Base-by-base conservation (phyloP, 495 filamentous ascomycete genomes). In the Talaromyces thailandensis region DNA sequence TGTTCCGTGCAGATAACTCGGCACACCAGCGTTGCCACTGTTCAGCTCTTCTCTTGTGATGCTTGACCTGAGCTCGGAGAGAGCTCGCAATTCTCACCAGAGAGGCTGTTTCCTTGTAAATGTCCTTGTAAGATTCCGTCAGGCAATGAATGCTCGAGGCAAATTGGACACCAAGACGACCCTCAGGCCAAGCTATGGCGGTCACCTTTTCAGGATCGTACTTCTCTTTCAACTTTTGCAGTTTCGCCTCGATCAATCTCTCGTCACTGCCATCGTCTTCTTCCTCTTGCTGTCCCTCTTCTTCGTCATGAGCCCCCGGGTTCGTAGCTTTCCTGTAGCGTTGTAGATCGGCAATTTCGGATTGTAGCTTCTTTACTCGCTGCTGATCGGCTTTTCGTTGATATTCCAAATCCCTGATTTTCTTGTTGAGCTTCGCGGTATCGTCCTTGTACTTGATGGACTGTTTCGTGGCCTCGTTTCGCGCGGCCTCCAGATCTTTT, bases 31-130 rank as follows among this genome's bases (percentile, higher is more conserved):
- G 72, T 31, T 74, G 71, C 68, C 72, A 74, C 61, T 70, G 62
- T n/a, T 28, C 55, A 12, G 73, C 66, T 64, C 75, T 79, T 65
- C 64, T 72, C 60, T 75, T 82, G 26, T 76, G 72, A 18, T 71
- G 69, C 32, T 73, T 69, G 1, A 75, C 61, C 25, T 68, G 67
- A 3, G 57, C 29, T 63, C 67, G 76, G 37, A 80, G 70, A 24
- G 64, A 63, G 16, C 50, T 64, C 58, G 64, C 69, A 25, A 68
- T 70, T 31, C 67, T 58, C 6, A 67, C 24, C 12, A 78, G 66
- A 18, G 61, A 68, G 18, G 67, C 60, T 4, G 70, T 35, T 52
- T 72, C 70, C 11, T 60, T 48, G 48, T 79, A 80, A 12, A 80
- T 66, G 16, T 68, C 64, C 1, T 58, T 58, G 64, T 80, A 80